Conservation (phyloP, 2,329 filamentous ascomycete genomes). For the Alternaria solani region DNA sequence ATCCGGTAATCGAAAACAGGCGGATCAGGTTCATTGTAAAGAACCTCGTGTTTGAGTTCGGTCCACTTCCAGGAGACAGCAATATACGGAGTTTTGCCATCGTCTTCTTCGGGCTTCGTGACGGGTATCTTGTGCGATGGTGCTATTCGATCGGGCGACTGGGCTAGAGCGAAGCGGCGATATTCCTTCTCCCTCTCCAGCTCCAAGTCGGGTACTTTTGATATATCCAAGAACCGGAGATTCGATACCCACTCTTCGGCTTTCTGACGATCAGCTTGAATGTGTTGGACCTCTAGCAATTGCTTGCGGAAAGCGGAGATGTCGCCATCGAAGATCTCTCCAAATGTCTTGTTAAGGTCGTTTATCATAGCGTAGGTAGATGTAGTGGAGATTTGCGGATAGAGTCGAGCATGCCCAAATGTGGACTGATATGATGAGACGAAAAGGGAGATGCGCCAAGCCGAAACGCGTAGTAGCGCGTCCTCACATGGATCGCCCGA, state of each 20-base stretch:
- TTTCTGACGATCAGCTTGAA: constrained; percentile 13
- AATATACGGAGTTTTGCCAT: constrained; percentile 14
- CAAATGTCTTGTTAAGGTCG: constrained; percentile 25
- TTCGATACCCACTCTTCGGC: constrained; percentile 20
- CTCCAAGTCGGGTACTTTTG: constrained; percentile 11
- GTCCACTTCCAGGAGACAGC: constrained; percentile 31
- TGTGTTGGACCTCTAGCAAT: constrained; percentile 22
- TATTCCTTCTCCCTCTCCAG: background rate
- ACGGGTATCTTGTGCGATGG: background rate
- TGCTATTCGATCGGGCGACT: background rate
- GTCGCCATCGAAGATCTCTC: constrained; percentile 26
- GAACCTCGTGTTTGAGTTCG: background rate
- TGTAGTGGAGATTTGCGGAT: background rate
- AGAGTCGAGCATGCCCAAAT: background rate
- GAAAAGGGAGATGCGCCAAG: background rate
- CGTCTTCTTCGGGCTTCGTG: constrained; percentile 7
- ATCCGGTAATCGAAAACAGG: constrained; percentile 18
- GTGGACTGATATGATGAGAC: background rate
- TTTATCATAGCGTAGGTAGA: constrained; percentile 17
- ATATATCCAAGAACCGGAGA: constrained; percentile 28
- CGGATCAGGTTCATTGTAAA: background rate
- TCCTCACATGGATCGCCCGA: constrained; percentile 1
- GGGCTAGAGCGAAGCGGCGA: background rate
- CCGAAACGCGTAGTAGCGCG: background rate
- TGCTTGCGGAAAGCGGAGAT: constrained; percentile 17